These are phyloP conservation scores for Porodaedalea pini DNA, from an alignment of 1,284 basidiomycete species.

Conservation along the genomic window DNA sequence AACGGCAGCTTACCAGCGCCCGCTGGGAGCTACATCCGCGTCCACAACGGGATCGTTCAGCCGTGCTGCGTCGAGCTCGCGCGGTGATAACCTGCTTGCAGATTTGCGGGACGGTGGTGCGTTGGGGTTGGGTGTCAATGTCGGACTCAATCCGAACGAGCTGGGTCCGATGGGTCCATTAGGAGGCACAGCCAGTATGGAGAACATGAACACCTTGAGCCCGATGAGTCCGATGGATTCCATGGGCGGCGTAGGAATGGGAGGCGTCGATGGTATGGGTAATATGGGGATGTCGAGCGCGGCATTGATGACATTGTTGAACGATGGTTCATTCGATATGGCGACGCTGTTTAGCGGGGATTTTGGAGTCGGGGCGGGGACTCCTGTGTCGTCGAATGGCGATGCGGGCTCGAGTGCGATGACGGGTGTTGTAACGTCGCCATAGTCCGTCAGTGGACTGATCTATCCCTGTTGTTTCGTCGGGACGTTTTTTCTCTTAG, in stretches of 20 bases:
- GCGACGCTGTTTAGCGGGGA: constrained; percentile 19
- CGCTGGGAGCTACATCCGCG: background rate
- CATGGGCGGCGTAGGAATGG: constrained; percentile 6
- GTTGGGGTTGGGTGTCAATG: background rate
- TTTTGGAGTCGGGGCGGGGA: constrained; percentile 16
- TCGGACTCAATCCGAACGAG: background rate
- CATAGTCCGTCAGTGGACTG: too few relatives aligned
- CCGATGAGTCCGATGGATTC: background rate
- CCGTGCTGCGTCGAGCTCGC: background rate
- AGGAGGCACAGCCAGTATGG: background rate
- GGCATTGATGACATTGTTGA: constrained; percentile 37
- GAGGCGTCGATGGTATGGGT: background rate
- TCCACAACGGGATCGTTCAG: background rate
- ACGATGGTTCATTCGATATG: constrained; percentile 35
- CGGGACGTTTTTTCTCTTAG: background rate
- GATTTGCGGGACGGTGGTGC: background rate
- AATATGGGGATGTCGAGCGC: constrained; percentile 28
- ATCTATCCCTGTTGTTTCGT: too few relatives aligned
- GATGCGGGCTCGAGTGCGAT: constrained; percentile 1
- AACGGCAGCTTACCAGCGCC: background rate
- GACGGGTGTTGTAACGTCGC: constrained; percentile 12
- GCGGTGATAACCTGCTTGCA: background rate
- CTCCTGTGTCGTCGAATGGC: constrained; percentile 6
- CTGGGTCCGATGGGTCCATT: background rate
- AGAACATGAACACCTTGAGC: background rate